Base-by-base conservation (phyloP, 2,329 filamentous ascomycete genomes). In the Hymenoscyphus fructigenus region DNA sequence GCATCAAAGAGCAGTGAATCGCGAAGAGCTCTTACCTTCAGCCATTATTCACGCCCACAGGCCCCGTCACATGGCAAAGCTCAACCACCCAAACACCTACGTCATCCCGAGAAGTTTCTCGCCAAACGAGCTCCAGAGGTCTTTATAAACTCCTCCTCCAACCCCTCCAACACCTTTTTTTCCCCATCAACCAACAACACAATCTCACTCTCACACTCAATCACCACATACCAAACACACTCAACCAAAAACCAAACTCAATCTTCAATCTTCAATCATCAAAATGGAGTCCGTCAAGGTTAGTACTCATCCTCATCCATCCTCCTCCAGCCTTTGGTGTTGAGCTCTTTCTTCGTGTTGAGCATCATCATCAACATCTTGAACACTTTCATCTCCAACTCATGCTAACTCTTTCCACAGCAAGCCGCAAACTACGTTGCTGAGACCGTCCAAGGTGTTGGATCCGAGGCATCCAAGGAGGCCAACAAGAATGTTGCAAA, bases 401-500 rank as follows among this genome's bases (percentile, higher is more conserved):
- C 32, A 29, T 55, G 14, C 44, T 60, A 64, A 64, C 55, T 20
- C 56, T 7, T 20, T 55, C 20, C 14, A 38, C 73, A 77, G 78
- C 81, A 84, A 78, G 79, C 79, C 71, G 82, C 78, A 78, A 85
- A 85, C 81, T 84, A 85, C 79, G 82, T 85, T 75, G 76, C 80
- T 66, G 84, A 86, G 80, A 78, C 78, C 70, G 70, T 85, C 73
- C 80, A 84, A 75, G 82, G 83, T 70, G 71, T 76, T 62, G 75
- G 78, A 65, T 76, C 81, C 61, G 76, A 79, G 69, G 80, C 83
- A 67, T 81, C 78, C 76, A 85, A 86, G 82, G 83, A 85, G 79
- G 80, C 78, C 79, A 85, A 86, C 83, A 85, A 86, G 82, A 75
- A 73, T 38, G 76, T 81, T 74, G 84, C 84, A 74, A 85, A 86